Base-by-base conservation (phyloP, 1,139 yeast genomes). In the Scheffersomyces segobiensis region DNA sequence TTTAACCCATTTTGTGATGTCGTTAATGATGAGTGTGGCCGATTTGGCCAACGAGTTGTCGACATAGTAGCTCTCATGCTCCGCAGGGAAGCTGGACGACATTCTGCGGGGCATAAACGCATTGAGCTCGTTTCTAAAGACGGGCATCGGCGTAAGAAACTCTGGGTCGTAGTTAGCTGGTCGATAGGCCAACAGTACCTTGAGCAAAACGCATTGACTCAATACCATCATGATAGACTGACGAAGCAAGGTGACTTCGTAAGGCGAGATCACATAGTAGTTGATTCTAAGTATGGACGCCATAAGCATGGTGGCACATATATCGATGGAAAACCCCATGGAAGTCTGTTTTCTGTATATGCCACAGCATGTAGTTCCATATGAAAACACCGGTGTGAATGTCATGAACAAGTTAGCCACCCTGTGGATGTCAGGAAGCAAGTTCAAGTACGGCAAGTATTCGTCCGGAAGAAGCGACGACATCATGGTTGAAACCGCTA, bases 291-390 rank as follows among this genome's bases (percentile, higher is more conserved):
- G 74, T 5, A 88, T 84, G 53, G 92, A 85, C 1, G 97, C 89
- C 65, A 91, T 80, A 60, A 93, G 72, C 97, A 93, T 92, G 12
- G 97, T 91, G 18, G 93, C 95, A 74, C 97, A 93, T 17, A 93
- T 89, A 71, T 93, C 98, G 22, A 92, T 79, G 7, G 96, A 88
- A 69, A 92, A 92, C 39, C 98, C 98, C 46, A 84, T 80, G 1
- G 95, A 84, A 1, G 93, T 82, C 68, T 86, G 78, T 52, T 84
- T 83, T 55, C 81, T 77, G 65, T 86, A 82, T 18, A 93, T 91
- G 61, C 90, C 82, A 57, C 86, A 77, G 51, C 93, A 84, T 0
- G 97, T 91, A 24, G 96, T 85, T 1, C 97, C 96, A 68, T 93
- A 93, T 7, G 97, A 90, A 60, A 92, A 83, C 52, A 93, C 70